Evolutionary conservation across 768 basidiomycete genomes (phyloP), one percentile per base, ranked within the genome.

Genomic region (Aureoboletus auriporus): DNA sequence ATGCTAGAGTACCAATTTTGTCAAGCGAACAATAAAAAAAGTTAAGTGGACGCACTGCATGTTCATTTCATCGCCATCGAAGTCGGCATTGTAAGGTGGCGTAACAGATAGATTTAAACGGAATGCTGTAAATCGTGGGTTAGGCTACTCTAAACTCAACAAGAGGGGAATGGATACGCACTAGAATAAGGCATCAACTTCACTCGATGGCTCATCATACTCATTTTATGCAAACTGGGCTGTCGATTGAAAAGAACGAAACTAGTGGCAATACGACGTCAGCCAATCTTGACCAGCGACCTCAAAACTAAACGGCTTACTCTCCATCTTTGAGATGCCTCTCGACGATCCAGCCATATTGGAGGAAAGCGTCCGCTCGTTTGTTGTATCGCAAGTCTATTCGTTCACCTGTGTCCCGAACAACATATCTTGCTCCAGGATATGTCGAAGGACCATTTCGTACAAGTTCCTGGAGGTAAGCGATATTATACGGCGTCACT

Each of bases 21-120:
- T 53, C 26, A 47, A 46, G 40, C 39, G 50, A 39, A 56, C 17
- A 31, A n/a, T 36, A 7, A 40, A n/a, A 46, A 27, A 27, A 40
- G 20, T 14, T 31, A 6, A 16, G 29, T 28, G 16, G n/a, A 84
- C 90, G 42, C 79, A 95, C 93, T 98, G 96, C 88, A 98, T 90
- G 72, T 99, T 98, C 96, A 98, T 99, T 68, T 99, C 96, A 62
- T 98, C 96, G 57, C 96, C 96, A 63, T 98, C 96, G 71, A 98
- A 99, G 72, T 99, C 96, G 65, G 96, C 96, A 61, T 99, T 98
- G 71, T 99, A 98, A 0, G 96, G 96, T 33, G 95, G 92, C 10
- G 93, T 97, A 47, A 98, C 96, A 47, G 96, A 98, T 53, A 98
- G 84, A 67, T 98, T 98, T 55, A 98, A 70, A 49, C 96, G 94